phyloP scores from a whole-genome alignment of 345 rosid genomes.

The Geranium rotundifolium region DNA sequence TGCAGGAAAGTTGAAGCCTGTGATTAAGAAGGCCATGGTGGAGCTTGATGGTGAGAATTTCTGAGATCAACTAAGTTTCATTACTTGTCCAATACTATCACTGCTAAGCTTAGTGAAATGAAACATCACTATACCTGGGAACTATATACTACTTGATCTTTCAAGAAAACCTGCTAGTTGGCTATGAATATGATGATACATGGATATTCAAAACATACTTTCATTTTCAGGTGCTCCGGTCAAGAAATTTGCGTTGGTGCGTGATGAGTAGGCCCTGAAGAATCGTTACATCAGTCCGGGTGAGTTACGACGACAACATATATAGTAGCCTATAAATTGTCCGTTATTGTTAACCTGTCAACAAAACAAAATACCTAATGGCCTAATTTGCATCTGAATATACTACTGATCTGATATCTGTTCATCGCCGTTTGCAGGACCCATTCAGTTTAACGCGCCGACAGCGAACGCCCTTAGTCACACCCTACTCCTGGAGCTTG shows the following conservation, averaged over 20 bases:
- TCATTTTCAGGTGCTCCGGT: slow-evolving; percentile 68
- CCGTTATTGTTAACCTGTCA: neutral
- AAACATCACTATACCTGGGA: too few species aligned
- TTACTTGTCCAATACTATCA: neutral
- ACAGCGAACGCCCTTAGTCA: slow-evolving; percentile 48
- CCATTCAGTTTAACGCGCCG: slow-evolving; percentile 79
- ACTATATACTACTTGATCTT: too few species aligned
- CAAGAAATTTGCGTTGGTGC: slow-evolving; percentile 55
- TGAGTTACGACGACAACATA: slow-evolving; percentile 15
- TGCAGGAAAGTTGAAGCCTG: slow-evolving; percentile 89
- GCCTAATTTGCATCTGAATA: too few species aligned
- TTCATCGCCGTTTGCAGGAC: slow-evolving; percentile 35
- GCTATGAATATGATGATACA: too few species aligned
- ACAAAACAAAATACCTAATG: too few species aligned
- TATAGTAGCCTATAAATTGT: neutral
- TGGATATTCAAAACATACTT: neutral
- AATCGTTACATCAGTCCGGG: slow-evolving; percentile 90
- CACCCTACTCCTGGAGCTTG: slow-evolving; percentile 71
- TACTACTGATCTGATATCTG: neutral
- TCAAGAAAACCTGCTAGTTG: too few species aligned
- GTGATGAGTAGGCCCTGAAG: slow-evolving; percentile 77
- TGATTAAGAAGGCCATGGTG: slow-evolving; percentile 99
- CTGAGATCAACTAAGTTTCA: too few species aligned
- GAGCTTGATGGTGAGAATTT: slow-evolving; percentile 70
- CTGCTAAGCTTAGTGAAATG: slow-evolving; percentile 1